Evolutionary conservation across 441 rosid species (phyloP).

Genomic region (Populus hybrid): DNA sequence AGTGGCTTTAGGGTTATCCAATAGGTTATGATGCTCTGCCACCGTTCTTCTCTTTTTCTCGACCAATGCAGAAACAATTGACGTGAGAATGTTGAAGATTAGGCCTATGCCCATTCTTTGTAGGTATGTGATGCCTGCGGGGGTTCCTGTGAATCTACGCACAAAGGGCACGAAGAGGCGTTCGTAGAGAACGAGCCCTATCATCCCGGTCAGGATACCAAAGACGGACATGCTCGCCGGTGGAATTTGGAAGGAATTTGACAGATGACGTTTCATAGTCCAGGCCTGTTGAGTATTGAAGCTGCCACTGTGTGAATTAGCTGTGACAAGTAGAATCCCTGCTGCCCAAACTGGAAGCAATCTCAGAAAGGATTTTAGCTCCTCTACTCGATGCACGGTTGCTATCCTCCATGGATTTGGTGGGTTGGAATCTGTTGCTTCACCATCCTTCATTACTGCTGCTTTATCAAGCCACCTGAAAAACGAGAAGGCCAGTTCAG

Average conservation of each 20-base stretch:
- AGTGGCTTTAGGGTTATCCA: neutral
- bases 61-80: constrained; percentile 30
- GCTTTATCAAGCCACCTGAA: constrained; percentile 64
- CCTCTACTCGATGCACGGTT: constrained; percentile 63
- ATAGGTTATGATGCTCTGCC: constrained; percentile 10
- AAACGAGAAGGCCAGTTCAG: neutral
- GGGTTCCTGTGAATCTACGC: constrained; percentile 37
- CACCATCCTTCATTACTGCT: constrained; percentile 39
- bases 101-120: constrained; percentile 54
- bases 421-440: constrained; percentile 14
- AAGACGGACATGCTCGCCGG: constrained; percentile 57
- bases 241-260: constrained; percentile 52
- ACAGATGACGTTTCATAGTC: constrained; percentile 52
- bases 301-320: constrained; percentile 48
- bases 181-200: constrained; percentile 44
- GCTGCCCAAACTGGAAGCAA: constrained; percentile 60
- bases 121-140: constrained; percentile 43
- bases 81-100: constrained; percentile 29
- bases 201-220: constrained; percentile 33
- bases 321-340: constrained; percentile 44
- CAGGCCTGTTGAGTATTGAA: constrained; percentile 54
- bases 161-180: constrained; percentile 42
- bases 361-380: constrained; percentile 50
- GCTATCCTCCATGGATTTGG: constrained; percentile 50
- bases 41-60: constrained; percentile 43